A percentile compares a stretch with the other conserved stretches of the same genome.
phyloP scores from a whole-genome alignment of 352 stramenopile species.

The Pythium rishiriense region DNA sequence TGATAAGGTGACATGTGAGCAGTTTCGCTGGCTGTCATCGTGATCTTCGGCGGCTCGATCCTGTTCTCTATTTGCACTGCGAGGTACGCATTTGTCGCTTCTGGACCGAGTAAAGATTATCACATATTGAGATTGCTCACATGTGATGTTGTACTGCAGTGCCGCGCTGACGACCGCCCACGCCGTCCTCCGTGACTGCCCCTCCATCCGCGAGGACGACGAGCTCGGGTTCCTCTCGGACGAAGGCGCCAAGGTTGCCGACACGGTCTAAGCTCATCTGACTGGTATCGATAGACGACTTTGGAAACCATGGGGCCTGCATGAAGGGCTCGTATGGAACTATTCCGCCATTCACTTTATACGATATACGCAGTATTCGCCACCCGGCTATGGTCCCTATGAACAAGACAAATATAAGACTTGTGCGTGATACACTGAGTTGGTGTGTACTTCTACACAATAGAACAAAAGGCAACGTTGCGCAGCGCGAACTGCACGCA shows the following conservation, averaged over 20 bases:
- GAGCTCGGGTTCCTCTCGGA: slow-evolving; percentile 78
- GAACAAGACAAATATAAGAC: slow-evolving; percentile 7
- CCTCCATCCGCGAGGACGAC: slow-evolving; percentile 72
- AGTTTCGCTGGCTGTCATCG: slow-evolving; percentile 76
- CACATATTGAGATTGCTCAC: not conserved
- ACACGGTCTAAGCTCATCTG: slow-evolving; percentile 51
- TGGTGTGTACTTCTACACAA: too few relatives aligned
- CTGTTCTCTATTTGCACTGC: slow-evolving; percentile 86
- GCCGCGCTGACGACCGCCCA: slow-evolving; percentile 74
- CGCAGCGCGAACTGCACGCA: too few relatives aligned
- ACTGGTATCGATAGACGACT: not conserved
- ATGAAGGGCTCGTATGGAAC: not conserved
- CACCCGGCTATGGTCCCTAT: not conserved
- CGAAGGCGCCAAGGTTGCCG: slow-evolving; percentile 63
- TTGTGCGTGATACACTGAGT: not conserved
- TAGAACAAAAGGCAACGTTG: too few relatives aligned
- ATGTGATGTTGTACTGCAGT: slow-evolving; percentile 26
- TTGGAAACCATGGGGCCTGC: not conserved
- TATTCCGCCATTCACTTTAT: not conserved
- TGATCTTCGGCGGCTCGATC: slow-evolving; percentile 84
- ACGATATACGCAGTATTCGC: not conserved
- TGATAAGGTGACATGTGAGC: slow-evolving; percentile 3
- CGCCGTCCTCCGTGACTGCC: slow-evolving; percentile 78
- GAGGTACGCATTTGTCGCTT: slow-evolving; percentile 42
- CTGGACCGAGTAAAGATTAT: not conserved